Conservation (phyloP, 208 protist species). For the Leishmania guyanensis region DNA sequence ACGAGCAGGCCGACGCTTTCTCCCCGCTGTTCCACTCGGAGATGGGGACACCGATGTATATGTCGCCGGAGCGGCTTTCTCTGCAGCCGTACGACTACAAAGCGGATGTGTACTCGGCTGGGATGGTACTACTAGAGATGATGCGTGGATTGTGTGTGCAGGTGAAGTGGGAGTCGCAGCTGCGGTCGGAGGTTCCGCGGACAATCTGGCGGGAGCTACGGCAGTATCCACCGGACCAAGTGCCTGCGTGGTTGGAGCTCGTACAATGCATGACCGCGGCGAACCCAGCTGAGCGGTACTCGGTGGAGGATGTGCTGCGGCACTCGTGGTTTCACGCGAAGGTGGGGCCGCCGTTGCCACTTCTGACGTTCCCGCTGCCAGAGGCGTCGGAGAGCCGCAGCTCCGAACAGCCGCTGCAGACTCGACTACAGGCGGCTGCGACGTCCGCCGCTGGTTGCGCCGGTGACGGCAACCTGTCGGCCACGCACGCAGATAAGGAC, state of each 20-base stretch:
- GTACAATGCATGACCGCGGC: conserved; percentile 61
- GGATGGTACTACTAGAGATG: conserved; percentile 84
- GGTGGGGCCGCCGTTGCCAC: conserved; percentile 20
- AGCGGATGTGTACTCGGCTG: conserved; percentile 78
- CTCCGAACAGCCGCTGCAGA: neutral
- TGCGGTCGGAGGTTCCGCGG: conserved; percentile 31
- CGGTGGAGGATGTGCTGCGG: conserved; percentile 57
- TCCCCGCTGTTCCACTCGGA: conserved; percentile 55
- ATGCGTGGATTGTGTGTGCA: conserved; percentile 55
- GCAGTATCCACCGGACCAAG: conserved; percentile 18
- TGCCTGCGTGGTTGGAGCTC: conserved; percentile 53
- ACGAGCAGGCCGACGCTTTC: neutral
- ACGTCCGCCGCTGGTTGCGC: neutral
- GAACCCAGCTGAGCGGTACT: conserved; percentile 53
- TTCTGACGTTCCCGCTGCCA: conserved; percentile 24
- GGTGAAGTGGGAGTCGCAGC: conserved; percentile 37
- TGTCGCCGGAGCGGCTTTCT: conserved; percentile 73
- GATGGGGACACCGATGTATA: conserved; percentile 71
- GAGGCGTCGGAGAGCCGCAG: conserved; percentile 5
- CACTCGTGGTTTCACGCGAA: conserved; percentile 60
- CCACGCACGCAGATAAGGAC: neutral
- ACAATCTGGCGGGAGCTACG: conserved; percentile 28
- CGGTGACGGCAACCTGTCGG: neutral
- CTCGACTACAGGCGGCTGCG: neutral
- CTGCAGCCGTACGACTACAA: conserved; percentile 64